Percentiles rank a stretch among this genome's conserved stretches.
These are phyloP conservation scores for Daldinia caldariorum DNA, from an alignment of 495 filamentous ascomycete genomes.

Conservation along the genomic window DNA sequence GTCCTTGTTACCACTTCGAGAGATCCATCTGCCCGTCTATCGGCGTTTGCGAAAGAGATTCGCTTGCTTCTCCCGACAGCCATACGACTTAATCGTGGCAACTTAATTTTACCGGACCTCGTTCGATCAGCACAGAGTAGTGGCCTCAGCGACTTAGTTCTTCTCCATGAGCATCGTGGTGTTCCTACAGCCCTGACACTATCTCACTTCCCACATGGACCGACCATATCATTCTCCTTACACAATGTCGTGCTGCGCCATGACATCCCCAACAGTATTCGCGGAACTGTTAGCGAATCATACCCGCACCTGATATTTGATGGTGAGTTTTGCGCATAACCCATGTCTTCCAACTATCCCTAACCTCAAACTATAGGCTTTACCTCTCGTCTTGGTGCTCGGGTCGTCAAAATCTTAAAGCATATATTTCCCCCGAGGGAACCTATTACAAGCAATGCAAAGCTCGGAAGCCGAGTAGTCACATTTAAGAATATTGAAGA, in stretches of 20 bases:
- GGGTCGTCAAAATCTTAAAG: conserved; percentile 90
- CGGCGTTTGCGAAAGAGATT: conserved; percentile 95
- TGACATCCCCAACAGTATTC: conserved; percentile 87
- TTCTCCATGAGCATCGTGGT: conserved; percentile 94
- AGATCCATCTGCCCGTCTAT: conserved; percentile 83
- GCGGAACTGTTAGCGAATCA: conserved; percentile 91
- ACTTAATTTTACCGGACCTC: conserved; percentile 84
- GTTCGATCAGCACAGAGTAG: conserved; percentile 81
- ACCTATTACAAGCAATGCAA: conserved; percentile 66
- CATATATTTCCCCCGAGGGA: conserved; percentile 95
- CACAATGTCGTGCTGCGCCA: conserved; percentile 95
- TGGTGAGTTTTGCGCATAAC: conserved; percentile 44
- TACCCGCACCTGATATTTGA: conserved; percentile 98
- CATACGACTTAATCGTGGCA: conserved; percentile 91
- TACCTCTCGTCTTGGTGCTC: conserved; percentile 78
- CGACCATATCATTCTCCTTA: conserved; percentile 88
- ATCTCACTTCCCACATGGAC: conserved; percentile 87
- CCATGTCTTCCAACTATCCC: neutral
- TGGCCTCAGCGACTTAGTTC: conserved; percentile 82
- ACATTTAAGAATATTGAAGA: conserved; percentile 97
- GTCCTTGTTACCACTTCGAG: conserved; percentile 86
- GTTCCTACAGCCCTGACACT: conserved; percentile 86
- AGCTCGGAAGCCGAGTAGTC: conserved; percentile 87
- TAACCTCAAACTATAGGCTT: conserved; percentile 62
- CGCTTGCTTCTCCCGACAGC: conserved; percentile 88